Percentiles rank a stretch among this genome's conserved stretches.
Conservation (phyloP, 176 grass and related monocot genomes). For the Canna indica region DNA sequence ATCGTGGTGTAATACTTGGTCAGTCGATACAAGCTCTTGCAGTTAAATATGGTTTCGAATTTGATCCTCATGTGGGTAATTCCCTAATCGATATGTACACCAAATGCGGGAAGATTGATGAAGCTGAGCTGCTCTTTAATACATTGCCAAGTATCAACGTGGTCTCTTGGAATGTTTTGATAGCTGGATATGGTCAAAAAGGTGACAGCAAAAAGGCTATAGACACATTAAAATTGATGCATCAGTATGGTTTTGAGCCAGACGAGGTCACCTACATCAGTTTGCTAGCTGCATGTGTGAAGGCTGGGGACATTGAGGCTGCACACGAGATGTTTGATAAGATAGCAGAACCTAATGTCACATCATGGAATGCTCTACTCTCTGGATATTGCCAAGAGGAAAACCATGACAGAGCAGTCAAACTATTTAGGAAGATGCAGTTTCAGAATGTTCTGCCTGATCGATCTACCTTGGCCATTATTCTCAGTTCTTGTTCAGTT, state of each 20-base stretch:
- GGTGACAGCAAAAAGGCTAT: slow-evolving; percentile 33
- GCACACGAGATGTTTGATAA: slow-evolving; percentile 64
- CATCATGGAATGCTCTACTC: slow-evolving; percentile 70
- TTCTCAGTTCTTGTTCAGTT: slow-evolving; percentile 69
- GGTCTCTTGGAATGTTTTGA: slow-evolving; percentile 86
- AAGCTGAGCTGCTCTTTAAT: slow-evolving; percentile 48
- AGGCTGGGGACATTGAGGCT: slow-evolving; percentile 37
- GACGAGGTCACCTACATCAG: slow-evolving; percentile 76
- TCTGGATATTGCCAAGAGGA: slow-evolving; percentile 77
- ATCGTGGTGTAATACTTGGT: slow-evolving; percentile 23
- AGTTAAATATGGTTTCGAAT: slow-evolving; percentile 49
- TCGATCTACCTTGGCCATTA: slow-evolving; percentile 56
- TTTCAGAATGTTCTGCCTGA: slow-evolving; percentile 52
- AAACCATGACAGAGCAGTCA: slow-evolving; percentile 35
- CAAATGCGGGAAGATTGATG: slow-evolving; percentile 44
- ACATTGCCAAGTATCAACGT: slow-evolving; percentile 36
- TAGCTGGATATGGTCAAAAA: slow-evolving; percentile 55
- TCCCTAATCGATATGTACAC: slow-evolving; percentile 65
- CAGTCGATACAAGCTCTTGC: slow-evolving; percentile 46
- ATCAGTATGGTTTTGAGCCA: slow-evolving; percentile 60
- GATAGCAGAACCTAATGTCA: slow-evolving; percentile 47
- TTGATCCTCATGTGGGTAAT: slow-evolving; percentile 61
- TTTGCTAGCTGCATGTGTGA: slow-evolving; percentile 54
- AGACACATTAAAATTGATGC: slow-evolving; percentile 45
- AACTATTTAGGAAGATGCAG: slow-evolving; percentile 72